Evolutionary conservation across 75 land plant species (phyloP).

Genomic region (Pinus taeda): DNA sequence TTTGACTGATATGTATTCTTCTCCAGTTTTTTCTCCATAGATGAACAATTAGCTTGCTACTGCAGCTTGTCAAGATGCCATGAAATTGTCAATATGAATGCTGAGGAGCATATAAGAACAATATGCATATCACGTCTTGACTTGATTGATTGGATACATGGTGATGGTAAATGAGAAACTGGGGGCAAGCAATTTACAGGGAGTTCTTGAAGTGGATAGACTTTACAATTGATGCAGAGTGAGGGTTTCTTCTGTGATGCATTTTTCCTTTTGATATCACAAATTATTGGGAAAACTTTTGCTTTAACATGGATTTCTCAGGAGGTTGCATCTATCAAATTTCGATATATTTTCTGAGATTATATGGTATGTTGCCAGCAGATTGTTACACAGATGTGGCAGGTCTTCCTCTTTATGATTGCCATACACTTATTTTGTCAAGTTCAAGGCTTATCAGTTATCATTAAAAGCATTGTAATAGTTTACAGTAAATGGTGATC

Average conservation of each 20-base stretch:
- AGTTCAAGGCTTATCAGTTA: background rate
- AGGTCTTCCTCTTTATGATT: background rate
- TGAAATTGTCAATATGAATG: conserved; percentile 85
- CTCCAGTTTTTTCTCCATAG: conserved; percentile 80
- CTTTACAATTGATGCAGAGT: background rate
- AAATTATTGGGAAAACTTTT: background rate
- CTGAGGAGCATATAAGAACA: conserved; percentile 49
- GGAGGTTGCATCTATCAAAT: background rate
- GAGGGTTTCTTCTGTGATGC: background rate
- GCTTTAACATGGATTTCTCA: no score
- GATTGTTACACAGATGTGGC: background rate
- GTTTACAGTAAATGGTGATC: background rate
- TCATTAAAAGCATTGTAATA: background rate
- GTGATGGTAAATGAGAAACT: conserved; percentile 1
- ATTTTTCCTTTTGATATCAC: background rate
- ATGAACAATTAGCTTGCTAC: conserved; percentile 76
- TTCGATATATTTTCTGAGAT: background rate
- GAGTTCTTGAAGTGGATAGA: background rate
- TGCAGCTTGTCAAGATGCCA: conserved; percentile 91
- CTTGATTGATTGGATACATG: conserved; percentile 45
- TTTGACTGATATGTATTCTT: background rate
- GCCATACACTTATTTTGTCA: background rate
- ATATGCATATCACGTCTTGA: conserved; percentile 51
- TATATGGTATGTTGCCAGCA: background rate
- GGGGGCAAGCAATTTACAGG: background rate